Evolutionary conservation across 1,284 basidiomycete species (phyloP), one percentile per base, ranked within the genome.

Genomic region (Microbotryum lychnidis-dioicae): DNA sequence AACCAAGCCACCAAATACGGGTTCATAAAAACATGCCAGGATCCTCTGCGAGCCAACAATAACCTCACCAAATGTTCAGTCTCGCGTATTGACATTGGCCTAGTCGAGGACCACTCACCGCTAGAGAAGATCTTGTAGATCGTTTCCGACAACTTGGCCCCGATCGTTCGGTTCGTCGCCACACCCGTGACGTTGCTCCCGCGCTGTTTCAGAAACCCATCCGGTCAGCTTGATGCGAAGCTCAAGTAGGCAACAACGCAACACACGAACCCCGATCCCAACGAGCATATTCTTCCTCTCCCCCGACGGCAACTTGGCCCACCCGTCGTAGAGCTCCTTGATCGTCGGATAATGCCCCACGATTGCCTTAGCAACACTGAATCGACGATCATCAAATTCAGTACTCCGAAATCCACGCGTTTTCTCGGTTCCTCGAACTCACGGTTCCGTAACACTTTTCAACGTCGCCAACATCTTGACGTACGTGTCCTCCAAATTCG

Each of bases 401-500:
- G 31, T 31, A 31, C 7, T 31, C 7, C 10, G 31, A 31, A 10
- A 9, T 31, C 31, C 31, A 9, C 31, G 31, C 31, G 7, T 2
- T 7, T 31, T 18, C 37, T 42, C 37, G 37, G 4, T 42, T 42
- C 12, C 16, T 9, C 31, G 31, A 31, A 42, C 37, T 42, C 12
- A 42, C 42, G 62, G 48, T 12, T 65, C 64, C 2, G 70, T 71
- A 1, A 70, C 62, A 3, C 60, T 48, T 25, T 64, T 62, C 31
- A 71, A 45, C 42, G 61, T 54, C 3, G 65, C 55, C n/a, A 71
- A 60, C 58, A 69, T 64, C 50, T 65, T 64, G 57, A 71, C 55
- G 52, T 64, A 68, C 27, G 66, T 69, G 42, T 67, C 69, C 33
- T 63, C 55, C 0, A 64, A 62, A 50, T 63, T 59, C 23, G 64